Evolutionary conservation across 2,329 filamentous ascomycete species (phyloP).

Genomic region (Arthrobotrys musiformis): DNA sequence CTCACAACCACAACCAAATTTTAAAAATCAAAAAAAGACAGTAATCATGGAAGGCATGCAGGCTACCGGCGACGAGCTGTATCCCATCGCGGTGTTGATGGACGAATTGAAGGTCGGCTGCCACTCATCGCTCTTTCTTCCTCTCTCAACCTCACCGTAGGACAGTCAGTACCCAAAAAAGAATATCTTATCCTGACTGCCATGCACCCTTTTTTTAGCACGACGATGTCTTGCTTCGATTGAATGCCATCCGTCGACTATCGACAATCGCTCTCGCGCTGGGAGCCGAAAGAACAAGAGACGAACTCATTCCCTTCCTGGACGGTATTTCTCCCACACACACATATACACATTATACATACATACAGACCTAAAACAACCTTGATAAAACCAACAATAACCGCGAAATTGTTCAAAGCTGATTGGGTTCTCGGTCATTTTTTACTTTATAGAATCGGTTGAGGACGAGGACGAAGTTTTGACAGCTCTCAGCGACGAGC

Average conservation of each 20-base stretch:
- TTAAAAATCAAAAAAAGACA: conserved; percentile 15
- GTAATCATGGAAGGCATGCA: conserved; percentile 58
- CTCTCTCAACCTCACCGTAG: too few relatives aligned
- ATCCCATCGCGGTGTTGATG: conserved; percentile 99
- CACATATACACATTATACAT: conserved; percentile 31
- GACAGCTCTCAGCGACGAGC: conserved; percentile 94
- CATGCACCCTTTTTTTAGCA: conserved; percentile 25
- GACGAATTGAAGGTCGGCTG: conserved; percentile 93
- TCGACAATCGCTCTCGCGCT: conserved; percentile 97
- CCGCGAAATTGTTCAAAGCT: conserved; percentile 15
- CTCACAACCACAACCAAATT: conserved; percentile 14
- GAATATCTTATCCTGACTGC: neutral
- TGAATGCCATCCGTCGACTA: conserved; percentile 98
- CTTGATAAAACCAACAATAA: conserved; percentile 51
- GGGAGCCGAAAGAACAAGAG: conserved; percentile 93
- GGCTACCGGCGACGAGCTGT: conserved; percentile 92
- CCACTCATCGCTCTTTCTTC: conserved; percentile 56
- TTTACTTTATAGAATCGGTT: conserved; percentile 79
- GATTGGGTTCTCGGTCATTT: neutral
- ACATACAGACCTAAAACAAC: too few relatives aligned
- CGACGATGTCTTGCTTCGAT: conserved; percentile 95
- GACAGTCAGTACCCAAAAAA: neutral
- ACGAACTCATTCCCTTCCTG: conserved; percentile 98
- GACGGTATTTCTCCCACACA: conserved; percentile 75
- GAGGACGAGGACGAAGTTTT: conserved; percentile 99